These are phyloP conservation scores for Diaporthe batatas DNA, from an alignment of 2,329 filamentous ascomycete genomes.

Conservation along the genomic window DNA sequence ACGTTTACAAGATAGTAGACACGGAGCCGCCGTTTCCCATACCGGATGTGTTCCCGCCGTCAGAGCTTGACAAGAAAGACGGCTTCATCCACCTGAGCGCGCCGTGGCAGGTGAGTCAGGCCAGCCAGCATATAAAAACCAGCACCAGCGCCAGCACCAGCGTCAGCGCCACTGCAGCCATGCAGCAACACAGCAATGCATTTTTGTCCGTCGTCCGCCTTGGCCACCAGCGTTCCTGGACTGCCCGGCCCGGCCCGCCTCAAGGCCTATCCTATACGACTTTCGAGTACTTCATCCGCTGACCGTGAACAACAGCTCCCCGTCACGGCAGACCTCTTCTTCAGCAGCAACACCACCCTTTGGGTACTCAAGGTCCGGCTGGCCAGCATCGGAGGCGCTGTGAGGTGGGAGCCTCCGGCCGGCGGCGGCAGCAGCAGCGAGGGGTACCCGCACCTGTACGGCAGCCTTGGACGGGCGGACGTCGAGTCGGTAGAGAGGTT, in stretches of 20 bases:
- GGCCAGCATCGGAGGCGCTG: conserved; percentile 55
- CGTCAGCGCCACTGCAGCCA: background rate
- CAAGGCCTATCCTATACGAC: background rate
- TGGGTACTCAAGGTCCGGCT: conserved; percentile 69
- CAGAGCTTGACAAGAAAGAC: conserved; percentile 70
- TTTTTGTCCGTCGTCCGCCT: background rate
- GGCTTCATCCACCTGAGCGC: conserved; percentile 74
- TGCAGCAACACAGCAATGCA: background rate
- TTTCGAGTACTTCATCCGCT: background rate
- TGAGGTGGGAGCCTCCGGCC: conserved; percentile 67
- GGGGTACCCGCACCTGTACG: conserved; percentile 71
- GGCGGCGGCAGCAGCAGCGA: conserved; percentile 49
- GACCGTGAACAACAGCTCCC: conserved; percentile 54
- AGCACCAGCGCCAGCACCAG: background rate
- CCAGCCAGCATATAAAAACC: background rate
- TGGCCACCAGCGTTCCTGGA: background rate
- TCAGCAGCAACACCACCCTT: conserved; percentile 54
- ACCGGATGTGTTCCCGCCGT: conserved; percentile 67
- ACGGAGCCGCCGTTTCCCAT: conserved; percentile 65
- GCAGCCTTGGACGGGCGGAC: conserved; percentile 67
- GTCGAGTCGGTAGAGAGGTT: conserved; percentile 63
- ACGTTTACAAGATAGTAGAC: conserved; percentile 73
- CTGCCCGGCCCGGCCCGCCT: background rate
- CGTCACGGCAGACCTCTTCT: conserved; percentile 60
- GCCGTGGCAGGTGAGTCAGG: conserved; percentile 61